These are phyloP conservation scores for Tricholoma furcatifolium DNA, from an alignment of 768 basidiomycete genomes.

Conservation along the genomic window DNA sequence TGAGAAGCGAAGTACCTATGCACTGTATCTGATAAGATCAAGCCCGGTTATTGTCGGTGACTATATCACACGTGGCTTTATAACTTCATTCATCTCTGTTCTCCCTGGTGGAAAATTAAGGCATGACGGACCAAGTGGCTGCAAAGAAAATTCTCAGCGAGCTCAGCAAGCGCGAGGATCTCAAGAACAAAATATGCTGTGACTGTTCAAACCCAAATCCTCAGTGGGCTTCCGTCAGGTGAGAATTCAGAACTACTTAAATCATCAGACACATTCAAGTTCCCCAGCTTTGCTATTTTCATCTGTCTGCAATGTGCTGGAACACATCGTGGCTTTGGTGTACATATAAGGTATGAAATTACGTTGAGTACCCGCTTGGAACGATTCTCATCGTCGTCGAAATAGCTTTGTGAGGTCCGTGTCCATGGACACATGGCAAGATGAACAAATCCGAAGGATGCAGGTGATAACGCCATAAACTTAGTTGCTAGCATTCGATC, in stretches of 20 bases:
- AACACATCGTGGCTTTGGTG: constrained; percentile 86
- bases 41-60: no score
- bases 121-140: constrained; percentile 58
- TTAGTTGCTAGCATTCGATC: not conserved
- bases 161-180: constrained; percentile 68
- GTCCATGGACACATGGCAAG: constrained; percentile 96
- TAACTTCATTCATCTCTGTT: not conserved
- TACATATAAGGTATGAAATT: constrained; percentile 74
- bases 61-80: no score
- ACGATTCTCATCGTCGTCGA: constrained; percentile 19
- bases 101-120: constrained; percentile 16
- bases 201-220: constrained; percentile 91
- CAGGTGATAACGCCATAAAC: constrained; percentile 47
- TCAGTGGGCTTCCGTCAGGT: constrained; percentile 92
- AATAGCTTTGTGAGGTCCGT: constrained; percentile 86
- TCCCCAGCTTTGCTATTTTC: constrained; percentile 75
- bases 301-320: constrained; percentile 90
- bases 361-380: constrained; percentile 9
- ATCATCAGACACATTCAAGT: constrained; percentile 11
- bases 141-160: constrained; percentile 73
- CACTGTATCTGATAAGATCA: no score
- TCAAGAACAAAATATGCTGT: constrained; percentile 74
- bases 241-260: constrained; percentile 13
- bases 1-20: no score
- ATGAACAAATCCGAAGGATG: constrained; percentile 88